These are phyloP conservation scores for Coemansia sp. DNA, from an alignment of 371 early-diverging fungal genomes.

Conservation along the genomic window DNA sequence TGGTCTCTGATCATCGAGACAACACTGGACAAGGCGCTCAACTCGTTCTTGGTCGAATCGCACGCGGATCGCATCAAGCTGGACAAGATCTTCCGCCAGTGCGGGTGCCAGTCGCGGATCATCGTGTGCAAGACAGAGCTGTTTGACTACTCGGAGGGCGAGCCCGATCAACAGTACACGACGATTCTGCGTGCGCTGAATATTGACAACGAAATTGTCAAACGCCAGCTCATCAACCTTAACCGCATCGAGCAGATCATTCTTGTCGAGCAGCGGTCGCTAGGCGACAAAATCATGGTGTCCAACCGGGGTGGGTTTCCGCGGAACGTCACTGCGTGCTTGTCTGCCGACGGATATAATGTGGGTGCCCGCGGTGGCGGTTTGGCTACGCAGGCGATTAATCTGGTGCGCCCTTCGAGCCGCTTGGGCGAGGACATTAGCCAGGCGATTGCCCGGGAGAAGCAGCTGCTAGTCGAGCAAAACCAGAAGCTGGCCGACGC, in stretches of 20 bases:
- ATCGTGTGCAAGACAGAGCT: slow-evolving; percentile 62
- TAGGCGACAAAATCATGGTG: slow-evolving; percentile 75
- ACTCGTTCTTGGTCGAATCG: slow-evolving; percentile 74
- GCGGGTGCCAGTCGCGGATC: slow-evolving; percentile 59
- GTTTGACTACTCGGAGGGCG: slow-evolving; percentile 72
- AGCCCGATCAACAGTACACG: slow-evolving; percentile 63
- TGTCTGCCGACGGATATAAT: slow-evolving; percentile 62
- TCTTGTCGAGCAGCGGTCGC: slow-evolving; percentile 68
- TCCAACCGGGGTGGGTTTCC: slow-evolving; percentile 58
- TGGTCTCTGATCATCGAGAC: slow-evolving; percentile 73
- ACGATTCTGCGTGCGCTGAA: slow-evolving; percentile 73
- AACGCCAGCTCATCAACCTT: slow-evolving; percentile 73
- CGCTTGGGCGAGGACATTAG: slow-evolving; percentile 57
- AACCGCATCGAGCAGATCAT: slow-evolving; percentile 74
- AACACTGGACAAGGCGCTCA: slow-evolving; percentile 65
- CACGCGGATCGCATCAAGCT: slow-evolving; percentile 67
- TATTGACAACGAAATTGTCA: slow-evolving; percentile 73
- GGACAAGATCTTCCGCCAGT: slow-evolving; percentile 54
- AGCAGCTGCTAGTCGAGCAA: slow-evolving; percentile 33
- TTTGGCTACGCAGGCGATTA: slow-evolving; percentile 52
- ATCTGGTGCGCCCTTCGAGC: slow-evolving; percentile 54
- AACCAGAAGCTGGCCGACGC: slow-evolving; percentile 35
- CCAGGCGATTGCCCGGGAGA: slow-evolving; percentile 47
- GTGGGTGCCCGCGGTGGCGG: slow-evolving; percentile 67
- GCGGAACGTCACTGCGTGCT: slow-evolving; percentile 68